Evolutionary conservation across 2,329 filamentous ascomycete genomes (phyloP).

Genomic region (Neopestalotiopsis sp.): DNA sequence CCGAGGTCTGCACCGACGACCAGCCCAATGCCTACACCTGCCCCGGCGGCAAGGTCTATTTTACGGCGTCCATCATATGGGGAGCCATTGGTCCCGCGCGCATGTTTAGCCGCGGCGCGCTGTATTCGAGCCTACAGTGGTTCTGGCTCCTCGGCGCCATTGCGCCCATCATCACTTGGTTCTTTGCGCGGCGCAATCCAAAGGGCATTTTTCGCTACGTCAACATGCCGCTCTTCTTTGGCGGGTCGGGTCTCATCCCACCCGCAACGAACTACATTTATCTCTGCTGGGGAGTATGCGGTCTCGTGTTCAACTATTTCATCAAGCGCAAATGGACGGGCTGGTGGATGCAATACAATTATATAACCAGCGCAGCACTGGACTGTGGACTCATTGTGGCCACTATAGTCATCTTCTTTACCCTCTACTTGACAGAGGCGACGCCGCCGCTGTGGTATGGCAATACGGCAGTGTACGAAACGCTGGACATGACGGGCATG

Average conservation of each 20-base stretch:
- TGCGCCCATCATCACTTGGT: constrained; percentile 68
- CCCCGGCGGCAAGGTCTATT: constrained; percentile 62
- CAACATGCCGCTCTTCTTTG: constrained; percentile 72
- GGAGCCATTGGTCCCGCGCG: constrained; percentile 74
- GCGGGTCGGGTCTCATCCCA: constrained; percentile 66
- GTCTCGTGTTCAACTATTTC: constrained; percentile 71
- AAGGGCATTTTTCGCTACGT: constrained; percentile 68
- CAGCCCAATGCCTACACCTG: constrained; percentile 64
- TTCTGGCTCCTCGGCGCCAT: constrained; percentile 74
- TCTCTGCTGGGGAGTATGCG: constrained; percentile 72
- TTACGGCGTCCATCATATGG: constrained; percentile 75
- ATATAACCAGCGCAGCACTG: constrained; percentile 73
- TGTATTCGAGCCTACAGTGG: constrained; percentile 70
- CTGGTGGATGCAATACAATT: constrained; percentile 83
- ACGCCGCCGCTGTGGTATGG: constrained; percentile 67
- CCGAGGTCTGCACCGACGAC: constrained; percentile 61
- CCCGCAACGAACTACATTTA: constrained; percentile 76
- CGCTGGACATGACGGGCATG: constrained; percentile 49
- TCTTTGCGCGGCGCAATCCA: constrained; percentile 66
- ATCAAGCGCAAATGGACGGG: constrained; percentile 69
- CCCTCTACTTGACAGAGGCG: constrained; percentile 65
- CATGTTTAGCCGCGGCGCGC: constrained; percentile 68
- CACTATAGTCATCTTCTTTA: constrained; percentile 74
- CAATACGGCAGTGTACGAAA: constrained; percentile 54
- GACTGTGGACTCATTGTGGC: constrained; percentile 71